These are phyloP conservation scores for Thielaviopsis euricoi DNA, from an alignment of 2,329 filamentous ascomycete species.

Conservation along the genomic window DNA sequence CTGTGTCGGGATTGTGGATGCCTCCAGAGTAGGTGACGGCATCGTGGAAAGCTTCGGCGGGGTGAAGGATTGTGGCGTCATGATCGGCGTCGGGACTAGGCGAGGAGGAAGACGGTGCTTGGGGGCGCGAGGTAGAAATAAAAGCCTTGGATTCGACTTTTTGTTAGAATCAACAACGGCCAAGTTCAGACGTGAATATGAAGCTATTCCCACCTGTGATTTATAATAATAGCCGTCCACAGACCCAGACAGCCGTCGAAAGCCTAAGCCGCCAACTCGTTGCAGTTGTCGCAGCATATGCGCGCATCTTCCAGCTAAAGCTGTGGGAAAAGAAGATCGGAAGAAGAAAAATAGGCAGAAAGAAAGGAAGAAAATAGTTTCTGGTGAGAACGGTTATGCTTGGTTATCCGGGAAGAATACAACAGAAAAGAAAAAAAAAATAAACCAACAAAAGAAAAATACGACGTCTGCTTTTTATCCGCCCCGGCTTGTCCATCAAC, in stretches of 20 bases:
- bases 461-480: not conserved
- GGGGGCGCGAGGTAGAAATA: not conserved
- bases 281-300: slow-evolving; percentile 6
- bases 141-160: not conserved
- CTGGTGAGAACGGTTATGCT: not conserved
- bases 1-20: not conserved
- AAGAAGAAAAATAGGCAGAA: not conserved
- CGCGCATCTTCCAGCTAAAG: slow-evolving; percentile 6
- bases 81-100: not conserved
- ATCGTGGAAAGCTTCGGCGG: not conserved
- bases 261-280: slow-evolving; percentile 5
- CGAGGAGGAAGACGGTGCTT: not conserved
- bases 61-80: not conserved
- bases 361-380: not conserved
- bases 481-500: not conserved
- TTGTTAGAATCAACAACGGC: not conserved
- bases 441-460: not conserved
- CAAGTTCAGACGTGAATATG: not conserved
- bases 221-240: not conserved
- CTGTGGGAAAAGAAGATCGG: not conserved
- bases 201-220: not conserved
- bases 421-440: not conserved
- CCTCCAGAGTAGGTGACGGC: not conserved
- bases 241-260: not conserved
- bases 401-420: not conserved